Evolutionary conservation across 2,329 filamentous ascomycete species (phyloP).

Genomic region (Phoma sp.): DNA sequence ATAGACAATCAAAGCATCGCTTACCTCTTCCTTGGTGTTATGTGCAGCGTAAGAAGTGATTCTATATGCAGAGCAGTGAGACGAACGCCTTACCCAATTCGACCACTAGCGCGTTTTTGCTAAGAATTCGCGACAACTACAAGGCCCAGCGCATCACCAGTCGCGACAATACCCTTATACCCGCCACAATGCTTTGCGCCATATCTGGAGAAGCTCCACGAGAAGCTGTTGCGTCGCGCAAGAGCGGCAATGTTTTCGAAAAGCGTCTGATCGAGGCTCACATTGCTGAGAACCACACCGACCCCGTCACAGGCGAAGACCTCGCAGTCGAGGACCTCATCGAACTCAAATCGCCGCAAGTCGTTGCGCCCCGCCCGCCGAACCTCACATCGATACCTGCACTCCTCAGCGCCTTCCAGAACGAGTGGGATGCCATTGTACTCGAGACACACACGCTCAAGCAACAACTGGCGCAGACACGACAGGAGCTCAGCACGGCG

Average conservation of each 20-base stretch:
- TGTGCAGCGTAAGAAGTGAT: not conserved
- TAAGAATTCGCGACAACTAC: slow-evolving; percentile 16
- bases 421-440: slow-evolving; percentile 95
- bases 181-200: slow-evolving; percentile 54
- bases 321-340: slow-evolving; percentile 85
- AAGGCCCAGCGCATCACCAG: slow-evolving; percentile 3
- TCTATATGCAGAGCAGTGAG: not conserved
- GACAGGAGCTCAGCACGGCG: slow-evolving; percentile 91
- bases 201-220: slow-evolving; percentile 97
- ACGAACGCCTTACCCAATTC: slow-evolving; percentile 1
- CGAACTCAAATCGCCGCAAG: slow-evolving; percentile 80
- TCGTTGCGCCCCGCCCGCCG: slow-evolving; percentile 87
- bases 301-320: slow-evolving; percentile 87
- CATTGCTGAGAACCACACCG: slow-evolving; percentile 89
- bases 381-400: slow-evolving; percentile 96
- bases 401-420: slow-evolving; percentile 91
- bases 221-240: slow-evolving; percentile 91
- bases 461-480: slow-evolving; percentile 86
- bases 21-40: not conserved
- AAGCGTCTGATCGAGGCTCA: slow-evolving; percentile 95
- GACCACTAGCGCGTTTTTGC: slow-evolving; percentile 10
- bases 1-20: not conserved
- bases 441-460: slow-evolving; percentile 90
- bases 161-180: slow-evolving; percentile 11
- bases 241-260: slow-evolving; percentile 93